These are phyloP conservation scores for Colletotrichum sidae DNA, from an alignment of 2,329 filamentous ascomycete species.

Conservation along the genomic window DNA sequence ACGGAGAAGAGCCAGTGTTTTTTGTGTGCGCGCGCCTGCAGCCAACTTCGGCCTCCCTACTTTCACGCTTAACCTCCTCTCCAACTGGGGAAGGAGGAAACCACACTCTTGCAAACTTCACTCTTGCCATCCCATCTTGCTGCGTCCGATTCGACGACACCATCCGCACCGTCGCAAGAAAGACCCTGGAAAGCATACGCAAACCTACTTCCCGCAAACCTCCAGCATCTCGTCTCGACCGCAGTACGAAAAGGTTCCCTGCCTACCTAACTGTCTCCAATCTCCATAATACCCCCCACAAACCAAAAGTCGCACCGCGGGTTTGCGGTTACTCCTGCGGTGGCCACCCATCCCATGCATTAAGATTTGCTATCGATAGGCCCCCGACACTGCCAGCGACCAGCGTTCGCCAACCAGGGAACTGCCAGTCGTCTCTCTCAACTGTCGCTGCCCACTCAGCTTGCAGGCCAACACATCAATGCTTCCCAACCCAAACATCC, in stretches of 20 bases:
- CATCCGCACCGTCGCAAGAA: neutral
- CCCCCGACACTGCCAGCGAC: slow-evolving; percentile 36
- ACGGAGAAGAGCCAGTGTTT: neutral
- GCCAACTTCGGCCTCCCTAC: slow-evolving; percentile 20
- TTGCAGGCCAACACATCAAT: slow-evolving; percentile 60
- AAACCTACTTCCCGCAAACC: slow-evolving; percentile 16
- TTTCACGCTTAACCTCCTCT: slow-evolving; percentile 12
- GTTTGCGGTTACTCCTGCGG: slow-evolving; percentile 28
- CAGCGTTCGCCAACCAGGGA: slow-evolving; percentile 35
- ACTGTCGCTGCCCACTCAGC: slow-evolving; percentile 47
- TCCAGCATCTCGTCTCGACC: slow-evolving; percentile 27
- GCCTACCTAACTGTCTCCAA: neutral
- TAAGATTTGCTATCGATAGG: slow-evolving; percentile 39
- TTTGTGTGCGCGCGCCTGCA: slow-evolving; percentile 13
- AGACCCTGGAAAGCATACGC: slow-evolving; percentile 1
- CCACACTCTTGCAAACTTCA: slow-evolving; percentile 11
- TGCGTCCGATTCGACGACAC: slow-evolving; percentile 30
- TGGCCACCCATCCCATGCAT: slow-evolving; percentile 35
- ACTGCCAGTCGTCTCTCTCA: slow-evolving; percentile 38
- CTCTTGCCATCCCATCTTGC: slow-evolving; percentile 36
- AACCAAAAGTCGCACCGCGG: slow-evolving; percentile 35
- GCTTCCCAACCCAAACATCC: slow-evolving; percentile 52
- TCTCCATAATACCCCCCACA: slow-evolving; percentile 33
- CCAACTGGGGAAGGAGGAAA: too few relatives aligned
- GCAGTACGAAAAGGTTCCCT: slow-evolving; percentile 4